phyloP scores from a whole-genome alignment of 495 filamentous ascomycete genomes.

The Neurospora cerealis region DNA sequence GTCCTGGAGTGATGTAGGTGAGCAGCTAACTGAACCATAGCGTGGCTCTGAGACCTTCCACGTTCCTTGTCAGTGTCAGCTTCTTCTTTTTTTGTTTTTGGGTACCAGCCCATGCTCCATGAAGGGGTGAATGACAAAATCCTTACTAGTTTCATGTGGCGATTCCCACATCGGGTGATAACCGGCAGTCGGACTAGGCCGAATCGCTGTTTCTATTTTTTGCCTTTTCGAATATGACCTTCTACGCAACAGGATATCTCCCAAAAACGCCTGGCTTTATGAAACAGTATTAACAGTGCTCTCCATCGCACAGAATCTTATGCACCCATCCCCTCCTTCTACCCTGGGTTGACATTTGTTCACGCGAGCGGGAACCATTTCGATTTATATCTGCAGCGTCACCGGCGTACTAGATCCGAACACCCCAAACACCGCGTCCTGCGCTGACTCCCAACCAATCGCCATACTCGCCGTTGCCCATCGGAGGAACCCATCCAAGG shows the following conservation, averaged over 20 bases:
- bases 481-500: conserved; percentile 85
- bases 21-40: background rate
- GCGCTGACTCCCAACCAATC: conserved; percentile 95
- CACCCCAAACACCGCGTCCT: conserved; percentile 82
- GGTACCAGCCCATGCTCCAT: background rate
- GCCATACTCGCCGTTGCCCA: conserved; percentile 57
- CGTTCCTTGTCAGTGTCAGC: background rate
- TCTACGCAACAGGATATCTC: background rate
- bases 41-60: background rate
- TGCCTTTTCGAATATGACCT: background rate
- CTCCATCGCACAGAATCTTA: background rate
- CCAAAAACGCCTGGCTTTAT: background rate
- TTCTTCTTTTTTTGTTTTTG: background rate
- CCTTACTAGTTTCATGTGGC: background rate
- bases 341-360: background rate
- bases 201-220: background rate
- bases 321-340: background rate
- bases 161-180: background rate
- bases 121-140: background rate
- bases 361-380: background rate
- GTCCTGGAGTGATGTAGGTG: background rate
- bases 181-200: background rate
- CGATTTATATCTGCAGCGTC: background rate
- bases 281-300: background rate
- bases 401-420: conserved; percentile 8